Percentiles rank a stretch among this genome's conserved stretches.
These are phyloP conservation scores for Fusarium palustre DNA, from an alignment of 2,329 filamentous ascomycete genomes.

Conservation along the genomic window DNA sequence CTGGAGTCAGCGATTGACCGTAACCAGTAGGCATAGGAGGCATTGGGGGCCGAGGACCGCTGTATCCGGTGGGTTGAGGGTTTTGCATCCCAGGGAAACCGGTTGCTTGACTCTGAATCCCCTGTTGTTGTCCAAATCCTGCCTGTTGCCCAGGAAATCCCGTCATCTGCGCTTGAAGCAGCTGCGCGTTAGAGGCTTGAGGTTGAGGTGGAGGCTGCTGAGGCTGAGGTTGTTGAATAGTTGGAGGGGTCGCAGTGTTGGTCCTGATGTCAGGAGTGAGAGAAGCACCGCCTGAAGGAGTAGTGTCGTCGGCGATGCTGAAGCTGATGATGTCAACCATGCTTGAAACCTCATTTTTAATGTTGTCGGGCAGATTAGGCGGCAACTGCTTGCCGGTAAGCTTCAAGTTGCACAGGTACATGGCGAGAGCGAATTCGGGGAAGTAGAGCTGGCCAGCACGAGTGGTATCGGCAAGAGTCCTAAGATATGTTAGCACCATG, in stretches of 20 bases:
- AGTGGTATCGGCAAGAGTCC: constrained; percentile 94
- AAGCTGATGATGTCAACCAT: constrained; percentile 99
- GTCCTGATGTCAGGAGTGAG: constrained; percentile 71
- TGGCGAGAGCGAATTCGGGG: constrained; percentile 95
- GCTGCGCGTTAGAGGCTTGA: constrained; percentile 76
- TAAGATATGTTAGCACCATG: constrained; percentile 52
- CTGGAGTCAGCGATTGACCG: constrained; percentile 65
- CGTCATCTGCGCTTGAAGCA: constrained; percentile 75
- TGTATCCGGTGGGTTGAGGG: constrained; percentile 82
- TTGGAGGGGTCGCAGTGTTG: constrained; percentile 62
- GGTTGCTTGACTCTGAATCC: constrained; percentile 75
- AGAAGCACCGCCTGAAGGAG: constrained; percentile 65
- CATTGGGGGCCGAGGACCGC: constrained; percentile 88
- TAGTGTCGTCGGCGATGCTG: constrained; percentile 80
- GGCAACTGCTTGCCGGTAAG: constrained; percentile 89
- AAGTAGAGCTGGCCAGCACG: constrained; percentile 96
- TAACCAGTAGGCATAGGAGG: constrained; percentile 78
- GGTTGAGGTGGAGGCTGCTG: constrained; percentile 80
- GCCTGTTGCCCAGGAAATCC: constrained; percentile 71
- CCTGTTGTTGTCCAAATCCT: constrained; percentile 68
- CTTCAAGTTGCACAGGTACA: constrained; percentile 98
- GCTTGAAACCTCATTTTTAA: constrained; percentile 97
- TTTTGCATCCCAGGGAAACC: constrained; percentile 73
- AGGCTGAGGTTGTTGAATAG: constrained; percentile 76
- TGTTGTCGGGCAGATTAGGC: constrained; percentile 78